Percentiles rank a stretch among this genome's conserved stretches.
Evolutionary conservation across 2,329 filamentous ascomycete genomes (phyloP).

Genomic region (Leptodontidium sp.): DNA sequence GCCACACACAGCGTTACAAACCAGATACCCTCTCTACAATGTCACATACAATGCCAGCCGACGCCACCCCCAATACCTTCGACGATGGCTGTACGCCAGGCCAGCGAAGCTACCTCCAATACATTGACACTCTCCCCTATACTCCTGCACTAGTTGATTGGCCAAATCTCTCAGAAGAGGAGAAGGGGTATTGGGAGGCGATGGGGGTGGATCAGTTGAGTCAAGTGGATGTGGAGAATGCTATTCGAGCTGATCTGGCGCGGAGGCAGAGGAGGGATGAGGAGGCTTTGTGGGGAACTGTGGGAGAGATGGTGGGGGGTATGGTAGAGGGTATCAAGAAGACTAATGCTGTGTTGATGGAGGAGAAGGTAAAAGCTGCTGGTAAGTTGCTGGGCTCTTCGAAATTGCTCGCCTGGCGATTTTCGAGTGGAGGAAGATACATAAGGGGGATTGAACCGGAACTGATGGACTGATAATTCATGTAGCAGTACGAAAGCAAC

Average conservation of each 20-base stretch:
- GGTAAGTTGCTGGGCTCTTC: no score
- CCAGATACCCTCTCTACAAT: neutral
- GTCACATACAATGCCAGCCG: neutral
- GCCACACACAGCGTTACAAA: no score
- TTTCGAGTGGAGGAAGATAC: no score
- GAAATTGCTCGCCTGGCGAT: no score
- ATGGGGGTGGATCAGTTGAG: neutral
- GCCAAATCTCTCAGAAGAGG: neutral
- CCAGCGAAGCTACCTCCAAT: neutral
- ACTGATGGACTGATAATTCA: no score
- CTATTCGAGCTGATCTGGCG: neutral
- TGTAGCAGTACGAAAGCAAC: no score
- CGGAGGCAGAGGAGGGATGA: no score
- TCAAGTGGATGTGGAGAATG: neutral
- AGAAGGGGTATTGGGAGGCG: neutral
- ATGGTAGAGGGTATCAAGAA: neutral
- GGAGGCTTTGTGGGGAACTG: neutral
- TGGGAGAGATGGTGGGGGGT: neutral
- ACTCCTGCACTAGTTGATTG: neutral
- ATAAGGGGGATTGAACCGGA: no score
- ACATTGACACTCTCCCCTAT: neutral
- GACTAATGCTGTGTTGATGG: neutral
- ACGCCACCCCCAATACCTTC: neutral
- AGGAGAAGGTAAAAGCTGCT: no score
- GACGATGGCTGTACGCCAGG: neutral